Percentiles rank a stretch among this genome's conserved stretches.
Conservation (phyloP, 73 alveolate genomes). For the Symbiodinium pilosum region DNA sequence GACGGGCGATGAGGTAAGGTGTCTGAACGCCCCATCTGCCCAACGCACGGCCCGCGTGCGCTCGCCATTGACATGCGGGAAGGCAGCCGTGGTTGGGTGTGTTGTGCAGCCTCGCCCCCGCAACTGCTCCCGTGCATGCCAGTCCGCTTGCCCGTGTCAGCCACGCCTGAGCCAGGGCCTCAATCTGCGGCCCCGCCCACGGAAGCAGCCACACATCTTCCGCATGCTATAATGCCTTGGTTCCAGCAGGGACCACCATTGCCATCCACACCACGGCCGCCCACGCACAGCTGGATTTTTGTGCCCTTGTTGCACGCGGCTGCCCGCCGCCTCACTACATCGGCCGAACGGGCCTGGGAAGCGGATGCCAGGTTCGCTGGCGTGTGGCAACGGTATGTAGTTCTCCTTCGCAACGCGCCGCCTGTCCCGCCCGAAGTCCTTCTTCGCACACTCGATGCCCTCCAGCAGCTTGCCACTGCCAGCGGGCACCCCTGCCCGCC, state of each 20-base stretch:
- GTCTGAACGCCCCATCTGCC: background rate
- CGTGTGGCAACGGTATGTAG: background rate
- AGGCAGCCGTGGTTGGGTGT: background rate
- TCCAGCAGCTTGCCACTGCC: background rate
- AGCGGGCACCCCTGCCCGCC: background rate
- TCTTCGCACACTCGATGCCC: background rate
- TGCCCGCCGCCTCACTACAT: background rate
- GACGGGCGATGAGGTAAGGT: no score
- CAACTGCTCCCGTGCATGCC: background rate
- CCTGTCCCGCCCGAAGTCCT: background rate
- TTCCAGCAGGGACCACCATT: background rate
- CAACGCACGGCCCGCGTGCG: background rate
- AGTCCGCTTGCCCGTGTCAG: background rate
- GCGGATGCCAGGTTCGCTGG: background rate
- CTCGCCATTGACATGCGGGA: background rate
- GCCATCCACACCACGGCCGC: background rate
- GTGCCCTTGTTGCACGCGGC: background rate
- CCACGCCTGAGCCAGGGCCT: background rate
- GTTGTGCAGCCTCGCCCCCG: background rate
- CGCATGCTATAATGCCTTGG: no score
- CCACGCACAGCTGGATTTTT: background rate
- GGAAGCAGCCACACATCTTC: no score
- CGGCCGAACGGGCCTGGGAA: background rate
- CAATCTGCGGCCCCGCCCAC: background rate
- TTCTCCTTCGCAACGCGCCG: background rate